These are phyloP conservation scores for Cyberlindnera euphorbiae DNA, from an alignment of 805 yeast species.

Conservation along the genomic window DNA sequence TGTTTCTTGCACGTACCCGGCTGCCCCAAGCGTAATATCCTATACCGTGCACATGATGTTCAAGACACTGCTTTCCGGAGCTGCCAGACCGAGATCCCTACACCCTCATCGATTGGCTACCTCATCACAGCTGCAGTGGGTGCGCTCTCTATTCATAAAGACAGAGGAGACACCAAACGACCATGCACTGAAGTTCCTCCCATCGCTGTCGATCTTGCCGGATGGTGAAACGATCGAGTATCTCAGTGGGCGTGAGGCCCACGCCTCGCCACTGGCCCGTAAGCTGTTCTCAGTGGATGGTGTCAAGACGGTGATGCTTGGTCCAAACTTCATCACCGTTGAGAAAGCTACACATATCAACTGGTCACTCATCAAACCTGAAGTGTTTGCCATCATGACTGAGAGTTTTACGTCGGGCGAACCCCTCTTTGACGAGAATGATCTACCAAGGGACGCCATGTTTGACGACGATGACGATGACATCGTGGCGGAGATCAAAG, in stretches of 20 bases:
- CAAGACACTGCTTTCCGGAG: slow-evolving; percentile 2
- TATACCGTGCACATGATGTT: no score
- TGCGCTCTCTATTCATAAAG: slow-evolving; percentile 53
- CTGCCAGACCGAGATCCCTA: slow-evolving; percentile 1
- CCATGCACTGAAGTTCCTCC: slow-evolving; percentile 79
- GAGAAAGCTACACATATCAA: slow-evolving; percentile 48
- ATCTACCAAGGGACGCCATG: slow-evolving; percentile 33
- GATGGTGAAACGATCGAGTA: slow-evolving; percentile 66
- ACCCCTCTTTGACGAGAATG: slow-evolving; percentile 42
- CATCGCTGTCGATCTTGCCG: slow-evolving; percentile 65
- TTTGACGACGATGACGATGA: slow-evolving; percentile 62
- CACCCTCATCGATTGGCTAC: not conserved
- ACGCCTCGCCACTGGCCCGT: slow-evolving; percentile 69
- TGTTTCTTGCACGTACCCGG: no score
- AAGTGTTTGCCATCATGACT: slow-evolving; percentile 41
- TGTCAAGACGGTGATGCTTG: slow-evolving; percentile 70
- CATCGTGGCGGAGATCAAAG: slow-evolving; percentile 61
- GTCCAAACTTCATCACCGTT: slow-evolving; percentile 78
- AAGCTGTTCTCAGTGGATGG: slow-evolving; percentile 75
- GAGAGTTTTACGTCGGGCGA: slow-evolving; percentile 35
- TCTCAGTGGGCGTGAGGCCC: slow-evolving; percentile 70
- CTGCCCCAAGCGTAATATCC: no score
- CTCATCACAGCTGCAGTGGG: slow-evolving; percentile 14
- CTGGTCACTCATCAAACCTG: slow-evolving; percentile 64
- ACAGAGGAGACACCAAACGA: slow-evolving; percentile 85